Base-by-base conservation (phyloP, 176 grass and related monocot genomes). In the Carex pumila region DNA sequence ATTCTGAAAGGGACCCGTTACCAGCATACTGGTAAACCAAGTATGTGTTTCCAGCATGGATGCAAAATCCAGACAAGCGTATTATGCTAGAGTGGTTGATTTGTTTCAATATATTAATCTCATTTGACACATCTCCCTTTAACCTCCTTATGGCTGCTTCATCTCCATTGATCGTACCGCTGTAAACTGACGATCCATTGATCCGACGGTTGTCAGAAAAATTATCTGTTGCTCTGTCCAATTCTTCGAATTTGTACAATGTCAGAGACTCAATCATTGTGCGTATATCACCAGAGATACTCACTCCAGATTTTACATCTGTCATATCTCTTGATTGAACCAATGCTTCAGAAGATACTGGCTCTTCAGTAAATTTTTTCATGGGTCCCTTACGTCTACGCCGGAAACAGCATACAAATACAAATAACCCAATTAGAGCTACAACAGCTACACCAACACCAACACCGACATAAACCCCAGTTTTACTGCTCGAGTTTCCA, bases 141-240 rank as follows among this genome's bases (percentile, higher is more conserved):
- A 97, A 87, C 2, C 89, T 84, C 79, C 94, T 97, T 59, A 97
- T 82, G 25, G 90, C 94, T 14, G 91, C 89, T 11, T 74, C 72
- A 81, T 97, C 94, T 62, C 91, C 91, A 77, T 94, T 91, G 94
- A 97, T 92, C 22, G 86, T 65, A 15, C 84, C 94, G 12, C 86
- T 85, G 84, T 92, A 97, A 31, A 97, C 94, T 8, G 84, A 79
- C 17, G 94, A 84, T 18, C 79, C 86, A 3, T 71, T 6, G 36
- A 94, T 88, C 65, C 88, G 31, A 25, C 84, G 86, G 1, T 92
- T 88, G 19, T 92, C 86, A 3, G 87, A 41, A 81, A 97, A 97
- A 59, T 75, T 72, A 9, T 41, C 86, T 3, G 94, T 97, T 36
- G 94, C 91, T 60, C 47, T 90, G 71, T 91, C 91, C 59, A 97